Conservation (phyloP, 2,329 filamentous ascomycete species). For the Cercospora berteroae region DNA sequence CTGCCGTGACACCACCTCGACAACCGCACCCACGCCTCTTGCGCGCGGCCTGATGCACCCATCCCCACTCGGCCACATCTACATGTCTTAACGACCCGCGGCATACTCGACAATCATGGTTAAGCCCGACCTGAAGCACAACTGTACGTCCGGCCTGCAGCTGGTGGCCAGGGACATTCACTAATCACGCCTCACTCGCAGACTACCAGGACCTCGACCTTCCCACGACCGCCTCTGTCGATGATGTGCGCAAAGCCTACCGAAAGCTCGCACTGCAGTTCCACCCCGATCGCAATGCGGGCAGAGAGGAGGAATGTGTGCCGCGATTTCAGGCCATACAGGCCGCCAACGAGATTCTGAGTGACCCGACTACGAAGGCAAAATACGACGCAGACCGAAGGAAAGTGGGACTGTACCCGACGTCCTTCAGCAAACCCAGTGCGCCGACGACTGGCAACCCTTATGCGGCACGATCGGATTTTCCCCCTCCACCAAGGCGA, state of each 20-base stretch:
- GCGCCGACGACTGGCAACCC: constrained; percentile 38
- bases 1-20: constrained; percentile 15
- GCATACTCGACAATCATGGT: constrained; percentile 33
- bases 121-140: constrained; percentile 38
- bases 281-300: constrained; percentile 86
- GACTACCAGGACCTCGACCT: constrained; percentile 73
- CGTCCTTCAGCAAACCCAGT: constrained; percentile 22
- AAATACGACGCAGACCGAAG: constrained; percentile 63
- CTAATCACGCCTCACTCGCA: constrained; percentile 16
- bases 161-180: not conserved
- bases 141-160: constrained; percentile 20
- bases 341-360: constrained; percentile 75
- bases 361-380: constrained; percentile 56
- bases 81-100: constrained; percentile 17
- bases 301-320: constrained; percentile 74
- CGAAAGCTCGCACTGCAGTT: constrained; percentile 80
- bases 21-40: not conserved
- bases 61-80: constrained; percentile 8
- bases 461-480: constrained; percentile 42
- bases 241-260: constrained; percentile 83
- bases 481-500: constrained; percentile 46
- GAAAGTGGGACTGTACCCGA: constrained; percentile 45
- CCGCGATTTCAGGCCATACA: constrained; percentile 84
- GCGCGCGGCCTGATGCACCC: constrained; percentile 9
- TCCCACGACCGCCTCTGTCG: constrained; percentile 62